These are phyloP conservation scores for Sphaerostilbella broomeana DNA, from an alignment of 2,329 filamentous ascomycete species.

Conservation along the genomic window DNA sequence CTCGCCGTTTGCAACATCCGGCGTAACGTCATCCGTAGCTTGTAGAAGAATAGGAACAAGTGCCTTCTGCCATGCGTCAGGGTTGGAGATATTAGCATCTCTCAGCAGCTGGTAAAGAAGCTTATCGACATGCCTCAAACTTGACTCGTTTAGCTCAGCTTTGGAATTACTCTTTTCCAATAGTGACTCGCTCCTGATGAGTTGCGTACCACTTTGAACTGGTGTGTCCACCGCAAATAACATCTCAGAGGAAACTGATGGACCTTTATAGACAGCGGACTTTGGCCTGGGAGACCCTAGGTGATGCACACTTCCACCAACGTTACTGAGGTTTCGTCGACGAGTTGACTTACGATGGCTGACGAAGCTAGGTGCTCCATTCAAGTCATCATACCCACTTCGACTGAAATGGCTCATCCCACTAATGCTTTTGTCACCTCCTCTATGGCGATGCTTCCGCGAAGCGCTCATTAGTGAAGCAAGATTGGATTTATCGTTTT, in stretches of 20 bases:
- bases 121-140: constrained; percentile 79
- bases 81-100: constrained; percentile 67
- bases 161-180: constrained; percentile 65
- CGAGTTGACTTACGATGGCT: constrained; percentile 56
- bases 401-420: constrained; percentile 64
- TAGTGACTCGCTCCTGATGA: constrained; percentile 78
- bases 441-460: constrained; percentile 67
- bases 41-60: constrained; percentile 83
- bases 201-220: constrained; percentile 37
- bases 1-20: constrained; percentile 82
- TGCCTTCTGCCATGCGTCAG: constrained; percentile 79
- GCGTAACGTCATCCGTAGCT: constrained; percentile 90
- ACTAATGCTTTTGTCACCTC: constrained; percentile 67
- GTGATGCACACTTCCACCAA: constrained; percentile 63
- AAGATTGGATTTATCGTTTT: constrained; percentile 68
- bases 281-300: constrained; percentile 65
- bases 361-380: constrained; percentile 49
- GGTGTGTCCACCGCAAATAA: constrained; percentile 42
- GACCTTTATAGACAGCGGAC: constrained; percentile 50
- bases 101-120: constrained; percentile 76
- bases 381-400: constrained; percentile 56
- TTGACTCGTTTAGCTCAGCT: constrained; percentile 81
- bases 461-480: constrained; percentile 65
- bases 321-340: constrained; percentile 76
- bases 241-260: constrained; percentile 46